phyloP scores from a whole-genome alignment of 495 filamentous ascomycete genomes.

The Podospora tetraspora region DNA sequence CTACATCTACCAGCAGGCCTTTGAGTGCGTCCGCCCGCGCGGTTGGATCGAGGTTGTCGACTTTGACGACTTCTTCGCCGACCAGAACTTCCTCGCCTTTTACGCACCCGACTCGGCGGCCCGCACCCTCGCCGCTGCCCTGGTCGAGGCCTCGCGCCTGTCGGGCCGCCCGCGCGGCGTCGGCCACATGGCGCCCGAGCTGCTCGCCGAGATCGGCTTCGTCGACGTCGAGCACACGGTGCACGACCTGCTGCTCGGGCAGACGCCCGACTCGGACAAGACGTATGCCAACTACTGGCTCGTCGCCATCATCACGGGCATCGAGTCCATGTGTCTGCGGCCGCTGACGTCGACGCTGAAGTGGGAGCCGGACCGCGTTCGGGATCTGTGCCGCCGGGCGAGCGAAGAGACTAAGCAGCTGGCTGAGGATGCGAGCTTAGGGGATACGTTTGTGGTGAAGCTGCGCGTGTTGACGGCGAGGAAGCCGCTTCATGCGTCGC shows the following conservation, averaged over 20 bases:
- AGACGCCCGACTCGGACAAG: conserved; percentile 39
- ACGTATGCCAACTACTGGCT: conserved; percentile 62
- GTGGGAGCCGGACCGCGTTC: conserved; percentile 53
- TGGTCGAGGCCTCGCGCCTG: conserved; percentile 37
- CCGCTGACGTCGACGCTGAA: conserved; percentile 54
- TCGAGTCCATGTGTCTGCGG: conserved; percentile 59
- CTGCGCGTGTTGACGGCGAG: conserved; percentile 52
- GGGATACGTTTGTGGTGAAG: conserved; percentile 39
- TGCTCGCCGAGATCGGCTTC: conserved; percentile 55
- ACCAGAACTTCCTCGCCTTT: conserved; percentile 35
- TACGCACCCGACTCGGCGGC: conserved; percentile 38
- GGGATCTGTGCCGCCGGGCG: conserved; percentile 50
- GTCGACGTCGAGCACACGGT: conserved; percentile 52
- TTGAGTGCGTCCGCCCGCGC: conserved; percentile 54
- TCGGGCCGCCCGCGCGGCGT: conserved; percentile 47
- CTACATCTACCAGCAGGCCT: conserved; percentile 55
- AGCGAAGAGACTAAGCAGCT: conserved; percentile 47
- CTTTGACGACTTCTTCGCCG: conserved; percentile 41
- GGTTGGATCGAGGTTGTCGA: conserved; percentile 63
- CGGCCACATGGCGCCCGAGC: conserved; percentile 48
- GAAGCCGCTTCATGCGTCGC: conserved; percentile 41
- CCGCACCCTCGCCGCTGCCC: conserved; percentile 29
- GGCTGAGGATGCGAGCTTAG: conserved; percentile 36
- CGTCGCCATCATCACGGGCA: conserved; percentile 55
- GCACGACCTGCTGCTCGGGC: conserved; percentile 56